phyloP scores from a whole-genome alignment of 2,329 filamentous ascomycete genomes.

The Calonectria hongkongensis region DNA sequence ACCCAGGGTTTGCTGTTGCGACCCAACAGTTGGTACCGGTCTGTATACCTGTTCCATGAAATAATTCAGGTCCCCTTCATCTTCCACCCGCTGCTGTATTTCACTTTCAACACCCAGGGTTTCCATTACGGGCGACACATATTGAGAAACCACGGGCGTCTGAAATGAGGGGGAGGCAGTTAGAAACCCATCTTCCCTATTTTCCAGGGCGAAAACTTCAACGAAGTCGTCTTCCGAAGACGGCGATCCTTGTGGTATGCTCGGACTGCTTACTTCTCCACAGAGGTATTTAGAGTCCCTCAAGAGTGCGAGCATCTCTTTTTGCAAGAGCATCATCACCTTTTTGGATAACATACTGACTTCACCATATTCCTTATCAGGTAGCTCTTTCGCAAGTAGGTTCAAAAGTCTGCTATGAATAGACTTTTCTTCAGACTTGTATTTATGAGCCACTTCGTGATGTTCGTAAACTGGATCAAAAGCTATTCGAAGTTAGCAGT shows the following conservation, averaged over 20 bases:
- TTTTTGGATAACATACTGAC: background rate
- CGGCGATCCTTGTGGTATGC: background rate
- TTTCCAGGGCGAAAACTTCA: background rate
- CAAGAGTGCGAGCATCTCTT: background rate
- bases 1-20: background rate
- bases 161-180: background rate
- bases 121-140: background rate
- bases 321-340: background rate
- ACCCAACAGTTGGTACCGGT: background rate
- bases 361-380: background rate
- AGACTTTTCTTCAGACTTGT: background rate
- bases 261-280: background rate
- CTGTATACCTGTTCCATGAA: background rate
- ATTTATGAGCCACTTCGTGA: slow-evolving; percentile 12
- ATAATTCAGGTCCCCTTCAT: background rate
- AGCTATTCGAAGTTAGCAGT: background rate
- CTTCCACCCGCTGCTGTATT: background rate
- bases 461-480: slow-evolving; percentile 18
- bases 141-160: background rate
- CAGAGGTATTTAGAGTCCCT: background rate
- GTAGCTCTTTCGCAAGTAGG: background rate
- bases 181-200: slow-evolving; percentile 4
- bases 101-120: background rate
- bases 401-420: background rate
- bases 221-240: background rate